phyloP scores from a whole-genome alignment of 495 filamentous ascomycete genomes.

The Aspergillus saccharolyticus region DNA sequence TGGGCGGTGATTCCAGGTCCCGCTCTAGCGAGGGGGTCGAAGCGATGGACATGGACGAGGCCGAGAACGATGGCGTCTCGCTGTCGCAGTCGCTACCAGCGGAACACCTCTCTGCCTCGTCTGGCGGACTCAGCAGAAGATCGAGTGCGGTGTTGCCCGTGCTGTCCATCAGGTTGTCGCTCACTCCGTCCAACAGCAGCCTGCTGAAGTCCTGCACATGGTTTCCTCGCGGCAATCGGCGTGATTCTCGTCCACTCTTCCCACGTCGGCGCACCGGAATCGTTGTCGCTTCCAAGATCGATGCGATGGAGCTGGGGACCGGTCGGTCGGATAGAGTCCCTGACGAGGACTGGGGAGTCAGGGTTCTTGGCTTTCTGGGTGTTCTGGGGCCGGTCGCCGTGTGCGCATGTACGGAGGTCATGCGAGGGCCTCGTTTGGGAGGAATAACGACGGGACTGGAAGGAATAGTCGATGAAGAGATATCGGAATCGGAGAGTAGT shows the following conservation, averaged over 20 bases:
- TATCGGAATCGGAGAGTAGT: slow-evolving; percentile 12
- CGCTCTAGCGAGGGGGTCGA: slow-evolving; percentile 59
- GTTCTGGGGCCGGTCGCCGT: slow-evolving; percentile 9
- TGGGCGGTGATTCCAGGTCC: slow-evolving; percentile 46
- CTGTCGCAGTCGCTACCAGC: slow-evolving; percentile 36
- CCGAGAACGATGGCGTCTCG: slow-evolving; percentile 36
- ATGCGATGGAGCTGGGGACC: slow-evolving; percentile 34
- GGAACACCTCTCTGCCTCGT: slow-evolving; percentile 33
- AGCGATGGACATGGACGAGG: slow-evolving; percentile 52
- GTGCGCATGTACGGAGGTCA: slow-evolving; percentile 19
- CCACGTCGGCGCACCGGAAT: slow-evolving; percentile 39
- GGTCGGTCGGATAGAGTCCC: slow-evolving; percentile 28
- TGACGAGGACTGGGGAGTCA: slow-evolving; percentile 31
- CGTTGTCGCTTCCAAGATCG: slow-evolving; percentile 41
- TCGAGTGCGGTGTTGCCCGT: slow-evolving; percentile 34
- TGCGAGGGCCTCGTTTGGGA: slow-evolving; percentile 31
- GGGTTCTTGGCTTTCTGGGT: slow-evolving; percentile 20
- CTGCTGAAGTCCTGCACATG: slow-evolving; percentile 45
- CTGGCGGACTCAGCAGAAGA: slow-evolving; percentile 43
- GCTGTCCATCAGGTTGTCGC: slow-evolving; percentile 29
- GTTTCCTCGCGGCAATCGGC: slow-evolving; percentile 37
- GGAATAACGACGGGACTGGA: slow-evolving; percentile 43
- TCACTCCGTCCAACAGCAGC: slow-evolving; percentile 40
- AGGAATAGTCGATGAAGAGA: slow-evolving; percentile 13
- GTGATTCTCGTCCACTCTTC: slow-evolving; percentile 27